Conservation (phyloP, 2,329 filamentous ascomycete genomes). For the Nakataea oryzae region DNA sequence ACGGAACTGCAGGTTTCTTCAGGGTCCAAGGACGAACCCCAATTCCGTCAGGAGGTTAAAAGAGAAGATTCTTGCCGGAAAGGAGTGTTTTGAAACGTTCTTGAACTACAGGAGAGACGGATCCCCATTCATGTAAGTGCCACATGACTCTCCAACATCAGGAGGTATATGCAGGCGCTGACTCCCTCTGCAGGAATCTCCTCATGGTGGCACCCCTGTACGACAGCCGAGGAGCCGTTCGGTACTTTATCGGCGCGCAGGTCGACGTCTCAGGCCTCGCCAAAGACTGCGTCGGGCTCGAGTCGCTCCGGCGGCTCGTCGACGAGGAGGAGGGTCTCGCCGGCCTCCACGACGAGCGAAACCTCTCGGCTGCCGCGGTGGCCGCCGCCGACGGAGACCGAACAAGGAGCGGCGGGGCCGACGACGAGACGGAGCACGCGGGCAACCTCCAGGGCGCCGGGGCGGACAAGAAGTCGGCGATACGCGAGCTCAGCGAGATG, state of each 20-base stretch:
- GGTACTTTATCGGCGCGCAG: slow-evolving; percentile 63
- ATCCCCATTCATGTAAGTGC: slow-evolving; percentile 52
- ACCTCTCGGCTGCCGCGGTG: background rate
- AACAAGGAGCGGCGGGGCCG: background rate
- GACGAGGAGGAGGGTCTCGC: slow-evolving; percentile 13
- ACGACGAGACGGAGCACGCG: background rate
- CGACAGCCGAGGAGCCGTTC: slow-evolving; percentile 54
- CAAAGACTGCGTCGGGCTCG: slow-evolving; percentile 55
- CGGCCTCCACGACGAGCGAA: background rate
- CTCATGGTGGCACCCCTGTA: slow-evolving; percentile 63
- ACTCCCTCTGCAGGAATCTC: slow-evolving; percentile 36
- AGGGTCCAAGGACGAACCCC: slow-evolving; percentile 60
- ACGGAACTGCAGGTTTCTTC: slow-evolving; percentile 68
- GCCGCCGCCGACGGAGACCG: background rate
- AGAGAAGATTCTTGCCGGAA: slow-evolving; percentile 49
- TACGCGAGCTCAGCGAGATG: slow-evolving; percentile 58
- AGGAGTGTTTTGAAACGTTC: slow-evolving; percentile 64
- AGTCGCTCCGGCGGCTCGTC: slow-evolving; percentile 44
- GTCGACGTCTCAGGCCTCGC: slow-evolving; percentile 60
- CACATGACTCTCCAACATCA: background rate
- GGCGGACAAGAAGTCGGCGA: slow-evolving; percentile 43
- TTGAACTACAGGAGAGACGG: slow-evolving; percentile 72
- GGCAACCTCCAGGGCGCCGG: slow-evolving; percentile 14
- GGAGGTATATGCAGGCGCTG: background rate
- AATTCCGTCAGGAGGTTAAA: slow-evolving; percentile 51